A percentile compares a stretch with the other conserved stretches of the same genome.
phyloP scores from a whole-genome alignment of 1,284 basidiomycete genomes.

The Malassezia caprae region DNA sequence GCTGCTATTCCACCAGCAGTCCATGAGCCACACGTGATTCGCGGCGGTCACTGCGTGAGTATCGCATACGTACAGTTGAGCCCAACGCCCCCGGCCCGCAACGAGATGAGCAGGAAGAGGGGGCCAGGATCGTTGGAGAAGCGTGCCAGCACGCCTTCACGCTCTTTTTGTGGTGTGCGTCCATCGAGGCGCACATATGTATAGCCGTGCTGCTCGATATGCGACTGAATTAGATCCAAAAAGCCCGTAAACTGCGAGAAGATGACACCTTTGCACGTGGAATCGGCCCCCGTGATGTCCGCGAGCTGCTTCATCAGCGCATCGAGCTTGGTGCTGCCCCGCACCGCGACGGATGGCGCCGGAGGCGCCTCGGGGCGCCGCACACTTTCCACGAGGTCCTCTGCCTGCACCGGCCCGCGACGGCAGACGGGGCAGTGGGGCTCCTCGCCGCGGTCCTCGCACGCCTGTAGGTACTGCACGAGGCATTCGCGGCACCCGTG shows the following conservation, averaged over 20 bases:
- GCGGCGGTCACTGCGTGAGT: slow-evolving; percentile 27
- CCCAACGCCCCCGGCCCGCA: slow-evolving; percentile 90
- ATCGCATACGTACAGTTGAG: slow-evolving; percentile 25
- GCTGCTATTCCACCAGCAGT: slow-evolving; percentile 46
- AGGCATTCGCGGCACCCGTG: slow-evolving; percentile 68
- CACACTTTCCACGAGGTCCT: slow-evolving; percentile 54
- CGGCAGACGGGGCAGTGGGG: slow-evolving; percentile 48
- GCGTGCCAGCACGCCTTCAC: slow-evolving; percentile 63
- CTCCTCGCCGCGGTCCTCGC: slow-evolving; percentile 60
- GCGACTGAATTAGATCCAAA: slow-evolving; percentile 41
- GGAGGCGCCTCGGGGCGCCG: slow-evolving; percentile 18
- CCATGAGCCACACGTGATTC: slow-evolving; percentile 41
- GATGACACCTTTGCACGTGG: slow-evolving; percentile 47
- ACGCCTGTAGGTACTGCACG: slow-evolving; percentile 58
- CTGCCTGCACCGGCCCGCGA: slow-evolving; percentile 50
- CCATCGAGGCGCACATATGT: slow-evolving; percentile 62
- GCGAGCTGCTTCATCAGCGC: slow-evolving; percentile 63
- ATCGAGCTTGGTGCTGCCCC: slow-evolving; percentile 74
- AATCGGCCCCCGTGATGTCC: slow-evolving; percentile 51
- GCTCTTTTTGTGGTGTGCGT: slow-evolving; percentile 75
- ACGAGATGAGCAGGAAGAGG: slow-evolving; percentile 76
- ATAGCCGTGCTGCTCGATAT: slow-evolving; percentile 26
- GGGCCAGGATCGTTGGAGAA: slow-evolving; percentile 69
- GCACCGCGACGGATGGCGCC: slow-evolving; percentile 55
- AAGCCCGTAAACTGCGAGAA: slow-evolving; percentile 50